phyloP scores from a whole-genome alignment of 345 rosid species.

The Salix udensis region DNA sequence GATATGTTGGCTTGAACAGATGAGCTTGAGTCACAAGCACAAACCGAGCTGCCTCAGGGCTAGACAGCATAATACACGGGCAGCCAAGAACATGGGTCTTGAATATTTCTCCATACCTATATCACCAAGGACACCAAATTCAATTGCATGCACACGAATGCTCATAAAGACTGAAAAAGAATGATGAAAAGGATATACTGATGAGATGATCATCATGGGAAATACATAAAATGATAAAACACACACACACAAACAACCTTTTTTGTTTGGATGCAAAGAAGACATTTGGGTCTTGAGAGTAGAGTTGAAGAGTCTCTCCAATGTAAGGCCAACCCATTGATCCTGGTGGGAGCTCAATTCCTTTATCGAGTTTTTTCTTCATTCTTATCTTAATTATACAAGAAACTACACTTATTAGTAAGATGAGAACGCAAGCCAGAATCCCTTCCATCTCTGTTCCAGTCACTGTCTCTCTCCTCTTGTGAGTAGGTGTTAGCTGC shows the following conservation, averaged over 20 bases:
- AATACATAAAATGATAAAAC: not conserved
- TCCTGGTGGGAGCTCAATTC: conserved; percentile 58
- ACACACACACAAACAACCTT: conserved; percentile 29
- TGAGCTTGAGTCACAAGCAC: conserved; percentile 66
- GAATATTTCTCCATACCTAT: conserved; percentile 86
- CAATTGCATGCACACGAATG: not conserved
- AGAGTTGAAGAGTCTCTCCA: conserved; percentile 69
- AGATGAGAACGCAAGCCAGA: conserved; percentile 24
- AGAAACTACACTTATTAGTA: conserved; percentile 17
- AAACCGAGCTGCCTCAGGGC: conserved; percentile 82
- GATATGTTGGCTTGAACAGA: conserved; percentile 87
- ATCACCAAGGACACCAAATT: conserved; percentile 6
- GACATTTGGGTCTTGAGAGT: conserved; percentile 60
- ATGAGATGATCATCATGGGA: not conserved
- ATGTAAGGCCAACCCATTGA: conserved; percentile 73
- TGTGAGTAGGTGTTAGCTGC: not conserved
- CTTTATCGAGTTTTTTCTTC: conserved; percentile 14
- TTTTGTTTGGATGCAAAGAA: conserved; percentile 56
- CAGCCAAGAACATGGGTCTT: conserved; percentile 86
- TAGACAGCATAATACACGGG: conserved; percentile 85
- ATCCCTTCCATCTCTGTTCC: conserved; percentile 20
- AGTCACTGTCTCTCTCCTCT: not conserved
- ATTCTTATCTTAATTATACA: conserved; percentile 14
- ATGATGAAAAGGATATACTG: too few species aligned
- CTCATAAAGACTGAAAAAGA: not conserved